Evolutionary conservation across 371 early-diverging fungal genomes (phyloP).

Genomic region (Phascolomyces articulosus): DNA sequence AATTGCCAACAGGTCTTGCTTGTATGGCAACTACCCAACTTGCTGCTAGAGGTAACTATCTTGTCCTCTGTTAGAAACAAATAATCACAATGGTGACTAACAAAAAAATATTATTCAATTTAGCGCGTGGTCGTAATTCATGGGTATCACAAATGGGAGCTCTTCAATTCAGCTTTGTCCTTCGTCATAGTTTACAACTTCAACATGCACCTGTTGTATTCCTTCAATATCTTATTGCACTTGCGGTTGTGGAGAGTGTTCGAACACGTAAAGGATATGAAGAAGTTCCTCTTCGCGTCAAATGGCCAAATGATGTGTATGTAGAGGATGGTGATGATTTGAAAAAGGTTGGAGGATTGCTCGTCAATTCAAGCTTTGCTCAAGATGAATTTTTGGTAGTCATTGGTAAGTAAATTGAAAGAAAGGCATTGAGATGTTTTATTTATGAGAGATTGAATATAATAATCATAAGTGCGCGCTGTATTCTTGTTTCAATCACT

Average conservation of each 20-base stretch:
- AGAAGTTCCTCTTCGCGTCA: slow-evolving; percentile 78
- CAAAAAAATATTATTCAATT: neutral
- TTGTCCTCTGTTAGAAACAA: too few relatives aligned
- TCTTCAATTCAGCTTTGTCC: slow-evolving; percentile 81
- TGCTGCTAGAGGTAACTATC: slow-evolving; percentile 68
- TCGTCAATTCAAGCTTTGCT: slow-evolving; percentile 80
- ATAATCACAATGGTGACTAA: too few relatives aligned
- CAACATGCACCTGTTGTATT: slow-evolving; percentile 73
- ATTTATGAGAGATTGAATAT: neutral
- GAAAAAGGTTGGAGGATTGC: slow-evolving; percentile 87
- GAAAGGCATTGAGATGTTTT: neutral
- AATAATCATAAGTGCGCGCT: too few relatives aligned
- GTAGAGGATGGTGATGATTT: slow-evolving; percentile 37
- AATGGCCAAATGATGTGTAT: slow-evolving; percentile 98
- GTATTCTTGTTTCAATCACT: too few relatives aligned
- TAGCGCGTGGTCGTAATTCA: slow-evolving; percentile 86
- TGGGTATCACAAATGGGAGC: slow-evolving; percentile 95
- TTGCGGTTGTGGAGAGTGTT: slow-evolving; percentile 85
- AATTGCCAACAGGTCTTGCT: slow-evolving; percentile 77
- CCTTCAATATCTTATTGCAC: slow-evolving; percentile 87
- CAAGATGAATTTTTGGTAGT: slow-evolving; percentile 77
- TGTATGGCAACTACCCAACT: slow-evolving; percentile 81
- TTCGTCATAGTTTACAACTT: slow-evolving; percentile 68
- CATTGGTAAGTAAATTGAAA: slow-evolving; percentile 59
- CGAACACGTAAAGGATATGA: slow-evolving; percentile 72